Percentiles rank a stretch among this genome's conserved stretches.
These are phyloP conservation scores for Annulohypoxylon bovei DNA, from an alignment of 495 filamentous ascomycete species.

Conservation along the genomic window DNA sequence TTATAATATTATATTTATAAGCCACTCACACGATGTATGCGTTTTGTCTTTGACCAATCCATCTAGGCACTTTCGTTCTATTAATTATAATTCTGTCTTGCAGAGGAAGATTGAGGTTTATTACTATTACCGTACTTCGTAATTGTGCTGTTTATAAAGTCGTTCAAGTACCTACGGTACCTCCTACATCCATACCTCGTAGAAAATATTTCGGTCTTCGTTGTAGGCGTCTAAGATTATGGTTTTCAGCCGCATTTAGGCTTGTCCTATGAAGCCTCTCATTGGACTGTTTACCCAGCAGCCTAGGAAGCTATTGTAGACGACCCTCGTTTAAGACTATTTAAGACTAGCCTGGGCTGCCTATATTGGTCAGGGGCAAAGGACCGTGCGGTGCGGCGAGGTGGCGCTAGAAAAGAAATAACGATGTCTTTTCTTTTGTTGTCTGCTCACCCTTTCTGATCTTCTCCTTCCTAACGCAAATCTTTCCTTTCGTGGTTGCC, in stretches of 20 bases:
- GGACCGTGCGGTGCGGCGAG: conserved; percentile 8
- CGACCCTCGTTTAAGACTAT: background rate
- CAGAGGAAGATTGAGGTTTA: too few relatives aligned
- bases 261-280: background rate
- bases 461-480: background rate
- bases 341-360: background rate
- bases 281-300: background rate
- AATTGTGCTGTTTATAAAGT: too few relatives aligned
- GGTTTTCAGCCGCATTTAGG: background rate
- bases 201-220: too few relatives aligned
- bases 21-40: background rate
- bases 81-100: too few relatives aligned
- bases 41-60: too few relatives aligned
- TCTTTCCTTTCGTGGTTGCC: conserved; percentile 31
- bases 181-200: too few relatives aligned
- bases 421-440: background rate
- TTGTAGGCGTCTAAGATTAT: too few relatives aligned
- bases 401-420: conserved; percentile 18
- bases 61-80: too few relatives aligned
- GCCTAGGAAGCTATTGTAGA: background rate
- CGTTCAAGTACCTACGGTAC: too few relatives aligned
- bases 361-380: background rate
- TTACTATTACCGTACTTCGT: too few relatives aligned
- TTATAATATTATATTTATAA: background rate
- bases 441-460: background rate